These are phyloP conservation scores for Bromus sterilis DNA, from an alignment of 176 grass and related monocot species.

Conservation along the genomic window DNA sequence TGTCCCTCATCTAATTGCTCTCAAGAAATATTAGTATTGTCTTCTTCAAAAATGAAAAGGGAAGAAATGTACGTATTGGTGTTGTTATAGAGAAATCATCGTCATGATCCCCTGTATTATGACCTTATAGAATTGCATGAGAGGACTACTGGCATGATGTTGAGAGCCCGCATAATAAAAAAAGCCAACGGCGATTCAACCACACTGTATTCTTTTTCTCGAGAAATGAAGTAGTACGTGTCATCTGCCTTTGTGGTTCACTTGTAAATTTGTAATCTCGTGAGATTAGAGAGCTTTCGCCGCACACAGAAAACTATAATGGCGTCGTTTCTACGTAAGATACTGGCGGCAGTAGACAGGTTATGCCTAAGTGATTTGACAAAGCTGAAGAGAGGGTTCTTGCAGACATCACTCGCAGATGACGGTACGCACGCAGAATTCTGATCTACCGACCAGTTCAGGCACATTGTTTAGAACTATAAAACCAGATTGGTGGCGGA, in stretches of 20 bases:
- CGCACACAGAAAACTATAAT: too few species aligned
- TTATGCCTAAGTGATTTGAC: not conserved
- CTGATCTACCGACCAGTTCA: not conserved
- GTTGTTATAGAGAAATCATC: too few species aligned
- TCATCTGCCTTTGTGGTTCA: not conserved
- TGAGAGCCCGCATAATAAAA: not conserved
- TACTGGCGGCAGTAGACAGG: not conserved
- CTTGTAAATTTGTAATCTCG: not conserved
- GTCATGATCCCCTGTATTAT: too few species aligned
- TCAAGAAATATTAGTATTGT: too few species aligned
- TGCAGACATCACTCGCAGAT: not conserved
- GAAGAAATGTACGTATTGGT: too few species aligned
- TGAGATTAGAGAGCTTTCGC: too few species aligned
- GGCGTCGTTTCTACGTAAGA: too few species aligned
- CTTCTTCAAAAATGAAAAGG: too few species aligned
- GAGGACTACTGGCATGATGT: not conserved
- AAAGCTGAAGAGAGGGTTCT: not conserved
- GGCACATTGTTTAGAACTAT: constrained; percentile 2
- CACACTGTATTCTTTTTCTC: not conserved
- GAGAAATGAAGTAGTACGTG: not conserved
- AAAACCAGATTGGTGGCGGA: not conserved
- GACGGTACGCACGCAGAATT: not conserved
- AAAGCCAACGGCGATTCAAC: not conserved
- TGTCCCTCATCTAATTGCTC: too few species aligned
- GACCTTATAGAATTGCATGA: too few species aligned